These are phyloP conservation scores for Aspergillus kassunensis DNA, from an alignment of 495 filamentous ascomycete genomes.

Conservation along the genomic window DNA sequence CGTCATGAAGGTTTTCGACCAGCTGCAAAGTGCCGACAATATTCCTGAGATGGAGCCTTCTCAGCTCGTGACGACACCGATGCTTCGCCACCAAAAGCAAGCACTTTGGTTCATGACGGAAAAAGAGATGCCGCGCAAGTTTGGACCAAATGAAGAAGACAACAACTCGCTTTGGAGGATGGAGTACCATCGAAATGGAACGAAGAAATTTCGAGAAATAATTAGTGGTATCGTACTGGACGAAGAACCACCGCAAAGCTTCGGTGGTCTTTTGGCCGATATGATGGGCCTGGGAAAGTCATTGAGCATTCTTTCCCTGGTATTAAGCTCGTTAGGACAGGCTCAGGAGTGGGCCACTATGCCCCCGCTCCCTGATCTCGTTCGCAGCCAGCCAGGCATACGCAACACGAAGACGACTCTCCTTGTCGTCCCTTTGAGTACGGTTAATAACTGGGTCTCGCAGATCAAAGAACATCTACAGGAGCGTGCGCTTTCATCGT, in stretches of 20 bases:
- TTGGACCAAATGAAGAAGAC: slow-evolving; percentile 49
- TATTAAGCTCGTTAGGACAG: slow-evolving; percentile 57
- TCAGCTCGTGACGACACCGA: slow-evolving; percentile 55
- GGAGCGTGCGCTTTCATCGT: slow-evolving; percentile 55
- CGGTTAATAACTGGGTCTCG: slow-evolving; percentile 86
- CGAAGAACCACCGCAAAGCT: slow-evolving; percentile 62
- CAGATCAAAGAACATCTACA: slow-evolving; percentile 81
- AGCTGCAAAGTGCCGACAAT: slow-evolving; percentile 65
- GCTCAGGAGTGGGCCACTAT: slow-evolving; percentile 50
- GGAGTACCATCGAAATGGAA: slow-evolving; percentile 47
- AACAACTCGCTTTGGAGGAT: slow-evolving; percentile 74
- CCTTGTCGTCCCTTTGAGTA: slow-evolving; percentile 85
- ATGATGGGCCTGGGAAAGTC: slow-evolving; percentile 99
- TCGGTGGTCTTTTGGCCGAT: slow-evolving; percentile 91
- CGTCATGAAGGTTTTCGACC: slow-evolving; percentile 83
- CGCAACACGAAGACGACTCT: slow-evolving; percentile 75
- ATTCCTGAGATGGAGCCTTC: slow-evolving; percentile 71
- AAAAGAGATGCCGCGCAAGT: slow-evolving; percentile 64
- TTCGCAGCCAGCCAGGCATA: slow-evolving; percentile 42
- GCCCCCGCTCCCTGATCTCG: slow-evolving; percentile 25
- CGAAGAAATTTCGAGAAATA: slow-evolving; percentile 67
- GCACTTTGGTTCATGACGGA: slow-evolving; percentile 82
- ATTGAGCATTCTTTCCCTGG: slow-evolving; percentile 76
- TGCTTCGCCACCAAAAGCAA: slow-evolving; percentile 88
- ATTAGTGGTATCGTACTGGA: slow-evolving; percentile 68